These are phyloP conservation scores for Dillenia suffruticosa DNA, from an alignment of 164 flowering plant genomes.

Conservation along the genomic window DNA sequence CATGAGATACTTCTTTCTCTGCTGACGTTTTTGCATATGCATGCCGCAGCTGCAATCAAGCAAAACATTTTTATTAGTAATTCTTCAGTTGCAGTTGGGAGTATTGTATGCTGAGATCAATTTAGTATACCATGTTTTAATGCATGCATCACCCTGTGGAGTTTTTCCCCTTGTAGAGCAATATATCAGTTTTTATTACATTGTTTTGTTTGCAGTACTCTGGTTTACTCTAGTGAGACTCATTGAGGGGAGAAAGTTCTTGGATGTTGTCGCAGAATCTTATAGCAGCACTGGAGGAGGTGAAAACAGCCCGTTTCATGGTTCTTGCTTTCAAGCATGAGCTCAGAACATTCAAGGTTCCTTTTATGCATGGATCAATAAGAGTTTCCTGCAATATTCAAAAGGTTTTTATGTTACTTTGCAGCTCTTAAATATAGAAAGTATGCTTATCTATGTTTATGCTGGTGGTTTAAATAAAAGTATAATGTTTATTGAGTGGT, in stretches of 20 bases:
- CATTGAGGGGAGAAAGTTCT: conserved; percentile 58
- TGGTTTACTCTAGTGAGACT: conserved; percentile 74
- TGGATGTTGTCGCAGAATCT: conserved; percentile 60
- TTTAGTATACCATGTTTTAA: neutral
- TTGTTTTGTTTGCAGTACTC: conserved; percentile 60
- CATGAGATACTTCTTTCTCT: conserved; percentile 86
- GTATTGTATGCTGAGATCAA: neutral
- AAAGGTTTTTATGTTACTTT: neutral
- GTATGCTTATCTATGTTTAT: no score
- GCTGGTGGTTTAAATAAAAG: neutral
- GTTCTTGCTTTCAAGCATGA: conserved; percentile 75
- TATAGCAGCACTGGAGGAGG: conserved; percentile 78
- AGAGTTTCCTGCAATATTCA: conserved; percentile 43
- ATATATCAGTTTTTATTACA: neutral
- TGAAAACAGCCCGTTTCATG: conserved; percentile 75
- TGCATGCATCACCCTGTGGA: neutral
- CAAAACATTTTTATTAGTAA: neutral
- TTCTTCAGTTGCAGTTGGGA: neutral
- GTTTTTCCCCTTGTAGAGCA: neutral
- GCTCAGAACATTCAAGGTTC: conserved; percentile 78
- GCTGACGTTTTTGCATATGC: conserved; percentile 71
- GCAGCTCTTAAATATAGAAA: no score
- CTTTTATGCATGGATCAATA: conserved; percentile 72
- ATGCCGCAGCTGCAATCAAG: conserved; percentile 62
- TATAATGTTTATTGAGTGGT: neutral